phyloP scores from a whole-genome alignment of 352 stramenopile species.

The Peronospora destructor region DNA sequence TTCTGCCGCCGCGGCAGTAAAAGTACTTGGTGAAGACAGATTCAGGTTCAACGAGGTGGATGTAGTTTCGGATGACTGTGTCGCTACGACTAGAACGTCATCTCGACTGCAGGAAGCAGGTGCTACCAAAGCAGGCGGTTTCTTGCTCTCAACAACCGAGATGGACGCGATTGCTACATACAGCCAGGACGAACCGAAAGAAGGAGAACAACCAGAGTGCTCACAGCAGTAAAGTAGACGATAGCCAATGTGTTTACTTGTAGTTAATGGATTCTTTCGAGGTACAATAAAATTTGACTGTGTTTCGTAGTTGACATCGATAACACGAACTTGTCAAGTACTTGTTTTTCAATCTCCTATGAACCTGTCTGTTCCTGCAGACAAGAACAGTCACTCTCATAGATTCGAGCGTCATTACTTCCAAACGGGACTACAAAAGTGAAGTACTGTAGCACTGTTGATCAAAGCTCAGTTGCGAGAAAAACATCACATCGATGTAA shows the following conservation, averaged over 20 bases:
- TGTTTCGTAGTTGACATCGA: too few species aligned
- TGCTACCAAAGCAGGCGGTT: conserved; percentile 17
- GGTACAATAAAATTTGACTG: background rate
- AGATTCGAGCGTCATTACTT: too few species aligned
- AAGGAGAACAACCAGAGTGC: conserved; percentile 33
- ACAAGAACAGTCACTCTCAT: too few species aligned
- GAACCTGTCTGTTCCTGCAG: too few species aligned
- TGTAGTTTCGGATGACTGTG: background rate
- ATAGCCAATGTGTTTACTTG: background rate
- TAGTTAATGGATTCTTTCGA: conserved; percentile 5
- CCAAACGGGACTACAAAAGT: too few species aligned
- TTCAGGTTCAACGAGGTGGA: conserved; percentile 1
- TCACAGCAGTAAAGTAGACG: conserved; percentile 38
- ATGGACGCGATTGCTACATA: conserved; percentile 17
- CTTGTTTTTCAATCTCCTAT: too few species aligned
- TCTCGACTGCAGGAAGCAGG: background rate
- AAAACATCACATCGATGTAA: background rate
- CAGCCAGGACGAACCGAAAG: conserved; percentile 29
- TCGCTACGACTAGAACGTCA: background rate
- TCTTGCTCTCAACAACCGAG: conserved; percentile 36
- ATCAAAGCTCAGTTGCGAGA: too few species aligned
- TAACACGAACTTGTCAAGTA: too few species aligned
- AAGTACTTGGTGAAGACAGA: conserved; percentile 14
- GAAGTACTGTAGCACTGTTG: too few species aligned
- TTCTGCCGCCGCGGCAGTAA: conserved; percentile 26